Base-by-base conservation (phyloP, 768 basidiomycete genomes). In the Phanerochaete sordida region DNA sequence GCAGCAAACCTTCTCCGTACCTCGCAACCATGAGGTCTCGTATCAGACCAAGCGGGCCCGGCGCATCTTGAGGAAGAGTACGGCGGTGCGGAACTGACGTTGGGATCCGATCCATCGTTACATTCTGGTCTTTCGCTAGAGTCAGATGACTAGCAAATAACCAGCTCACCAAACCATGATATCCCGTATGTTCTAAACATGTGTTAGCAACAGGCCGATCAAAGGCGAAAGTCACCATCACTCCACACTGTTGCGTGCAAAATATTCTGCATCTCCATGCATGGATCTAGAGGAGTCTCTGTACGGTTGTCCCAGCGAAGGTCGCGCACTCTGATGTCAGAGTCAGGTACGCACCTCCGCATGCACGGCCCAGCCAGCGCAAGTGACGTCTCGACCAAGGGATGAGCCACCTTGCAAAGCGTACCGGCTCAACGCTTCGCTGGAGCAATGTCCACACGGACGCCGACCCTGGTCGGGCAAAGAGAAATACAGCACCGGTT, bases 71-170 rank as follows among this genome's bases (percentile, higher is more conserved):
- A 6, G 5, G 39, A 16, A 54, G 24, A 19, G 37, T 37, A 23
- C 35, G 21, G 53, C 23, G 35, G 15, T 9, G 31, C 30, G 53
- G n/a, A 51, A 11, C 50, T 12, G 27, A 13, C 50, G 31, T 16
- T 12, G 12, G 53, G 53, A 54, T 54, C 53, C 53, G 53, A n/a
- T 21, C 53, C 35, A 54, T 54, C 53, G 19, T 43, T 11, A 54
- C 39, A 43, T 27, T 37, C 33, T 43, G 28, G 19, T 37, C 21
- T 12, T 24, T 23, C 13, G 6, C 5, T 35, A 54, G 19, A 12
- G 53, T 54, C 53, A 54, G 27, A 24, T 54, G 53, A 54, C 39
- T 23, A 28, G 23, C 47, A 9, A 48, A 48, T 48, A 11, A 23
- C 11, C 23, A 26, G 47, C 47, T 48, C 19, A 48, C 47, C 47